Base-by-base conservation (phyloP, 2,329 filamentous ascomycete genomes). In the Cyphellophora attinorum region DNA sequence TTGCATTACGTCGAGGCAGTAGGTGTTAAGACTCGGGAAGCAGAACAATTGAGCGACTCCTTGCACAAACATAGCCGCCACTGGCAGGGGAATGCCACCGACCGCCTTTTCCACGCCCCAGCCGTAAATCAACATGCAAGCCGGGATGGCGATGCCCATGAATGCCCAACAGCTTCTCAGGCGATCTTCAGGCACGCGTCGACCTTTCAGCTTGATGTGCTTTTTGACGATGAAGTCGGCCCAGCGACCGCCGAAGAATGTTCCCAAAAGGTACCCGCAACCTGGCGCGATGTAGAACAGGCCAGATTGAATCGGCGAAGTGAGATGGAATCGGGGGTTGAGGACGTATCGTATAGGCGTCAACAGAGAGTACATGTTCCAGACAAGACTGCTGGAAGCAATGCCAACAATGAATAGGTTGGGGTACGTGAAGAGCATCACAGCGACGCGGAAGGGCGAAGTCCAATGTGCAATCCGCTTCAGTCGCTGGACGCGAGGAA, bases 1-100 rank as follows among this genome's bases (percentile, higher is more conserved):
- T 44, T 80, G 80, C 77, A 88, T 85, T 10, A 89, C 82, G 54
- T 91, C 83, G 27, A 91, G 59, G 53, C 82, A 88, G 58, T 91
- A 88, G 0, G 81, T 83, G 54, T 88, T 86, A 41, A 88, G 55
- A 31, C 72, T 75, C 0, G 81, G 81, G 50, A 85, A 86, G 48
- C 79, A 82, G 51, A 85, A 82, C 5, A 86, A 61, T 55, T 86
- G 80, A 0, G 75, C 79, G 0, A 85, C 67, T 2, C 81, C 82
- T 50, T 86, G 81, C 2, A 81, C 40, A 51, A 86, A 86, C 66
- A 88, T 78, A 48, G 75, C 73, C 5, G 85, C 66, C 2, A 85
- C 78, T 0, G 81, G 81, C 4, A 64, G 50, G 0, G 72, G 60
- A 2, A 77, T 61, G 0, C 72, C 73, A 2, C 73, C 72, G 1